Evolutionary conservation across 176 grass and related monocot species (phyloP).

Genomic region (Zea luxurians): DNA sequence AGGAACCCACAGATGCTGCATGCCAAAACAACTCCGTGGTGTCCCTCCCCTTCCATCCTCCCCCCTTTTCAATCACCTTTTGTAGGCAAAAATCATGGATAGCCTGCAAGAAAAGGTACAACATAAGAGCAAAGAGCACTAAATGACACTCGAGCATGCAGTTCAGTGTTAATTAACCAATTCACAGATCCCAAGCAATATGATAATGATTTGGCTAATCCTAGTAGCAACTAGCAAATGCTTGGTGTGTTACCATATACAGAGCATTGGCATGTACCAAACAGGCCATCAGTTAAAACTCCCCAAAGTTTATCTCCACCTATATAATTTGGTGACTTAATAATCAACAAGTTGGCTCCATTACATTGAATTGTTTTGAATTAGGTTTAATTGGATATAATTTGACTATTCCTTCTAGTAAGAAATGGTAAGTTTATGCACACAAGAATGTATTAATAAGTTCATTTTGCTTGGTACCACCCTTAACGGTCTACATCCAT

Average conservation of each 20-base stretch:
- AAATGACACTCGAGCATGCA: slow-evolving; percentile 28
- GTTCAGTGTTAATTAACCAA: slow-evolving; percentile 22
- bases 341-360: not conserved
- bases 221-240: not conserved
- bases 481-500: not conserved
- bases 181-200: slow-evolving; percentile 22
- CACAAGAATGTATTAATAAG: not conserved
- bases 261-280: slow-evolving; percentile 11
- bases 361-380: not conserved
- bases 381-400: not conserved
- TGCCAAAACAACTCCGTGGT: slow-evolving; percentile 64
- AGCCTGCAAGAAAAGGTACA: slow-evolving; percentile 37
- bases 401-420: not conserved
- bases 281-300: not conserved
- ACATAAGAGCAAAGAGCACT: slow-evolving; percentile 11
- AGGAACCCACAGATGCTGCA: slow-evolving; percentile 84
- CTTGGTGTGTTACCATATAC: slow-evolving; percentile 7
- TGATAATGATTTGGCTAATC: slow-evolving; percentile 9
- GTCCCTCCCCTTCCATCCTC: slow-evolving; percentile 84
- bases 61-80: slow-evolving; percentile 46
- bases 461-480: not conserved
- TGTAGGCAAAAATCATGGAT: slow-evolving; percentile 67
- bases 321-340: not conserved
- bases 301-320: not conserved
- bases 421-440: slow-evolving; percentile 13